A percentile compares a stretch with the other conserved stretches of the same genome.
phyloP scores from a whole-genome alignment of 495 filamentous ascomycete species.

The Acidomyces sp. region DNA sequence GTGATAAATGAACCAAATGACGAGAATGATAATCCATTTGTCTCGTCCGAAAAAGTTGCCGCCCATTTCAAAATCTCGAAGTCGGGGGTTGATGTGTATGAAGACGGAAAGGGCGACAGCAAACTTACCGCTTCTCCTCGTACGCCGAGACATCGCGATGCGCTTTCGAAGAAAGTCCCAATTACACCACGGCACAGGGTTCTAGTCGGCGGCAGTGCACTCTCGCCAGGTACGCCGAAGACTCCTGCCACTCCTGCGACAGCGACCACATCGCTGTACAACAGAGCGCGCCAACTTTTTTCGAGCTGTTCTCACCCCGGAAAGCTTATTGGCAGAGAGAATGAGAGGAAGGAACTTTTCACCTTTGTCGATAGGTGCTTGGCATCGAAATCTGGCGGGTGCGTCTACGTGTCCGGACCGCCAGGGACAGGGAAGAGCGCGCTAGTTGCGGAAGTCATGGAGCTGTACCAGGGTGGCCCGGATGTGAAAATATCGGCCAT shows the following conservation, averaged over 20 bases:
- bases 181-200: constrained; percentile 60
- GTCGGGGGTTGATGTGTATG: constrained; percentile 11
- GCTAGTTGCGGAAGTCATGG: constrained; percentile 66
- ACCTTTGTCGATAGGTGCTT: constrained; percentile 56
- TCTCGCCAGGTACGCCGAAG: constrained; percentile 41
- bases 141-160: constrained; percentile 56
- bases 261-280: constrained; percentile 58
- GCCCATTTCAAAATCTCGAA: constrained; percentile 24
- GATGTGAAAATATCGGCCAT: constrained; percentile 57
- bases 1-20: constrained; percentile 34
- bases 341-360: constrained; percentile 57
- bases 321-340: constrained; percentile 68
- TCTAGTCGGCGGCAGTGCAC: constrained; percentile 40
- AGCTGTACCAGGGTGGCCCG: constrained; percentile 35
- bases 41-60: constrained; percentile 27
- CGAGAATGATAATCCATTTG: constrained; percentile 43
- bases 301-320: constrained; percentile 61
- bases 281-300: constrained; percentile 76
- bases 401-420: constrained; percentile 88
- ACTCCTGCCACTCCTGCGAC: constrained; percentile 51
- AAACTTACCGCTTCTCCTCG: constrained; percentile 40
- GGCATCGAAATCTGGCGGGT: constrained; percentile 52
- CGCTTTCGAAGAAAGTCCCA: constrained; percentile 46
- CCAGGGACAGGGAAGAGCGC: constrained; percentile 96
- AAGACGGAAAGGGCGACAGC: constrained; percentile 14